Evolutionary conservation across 352 stramenopile species (phyloP).

Genomic region (Pythium angustatum): DNA sequence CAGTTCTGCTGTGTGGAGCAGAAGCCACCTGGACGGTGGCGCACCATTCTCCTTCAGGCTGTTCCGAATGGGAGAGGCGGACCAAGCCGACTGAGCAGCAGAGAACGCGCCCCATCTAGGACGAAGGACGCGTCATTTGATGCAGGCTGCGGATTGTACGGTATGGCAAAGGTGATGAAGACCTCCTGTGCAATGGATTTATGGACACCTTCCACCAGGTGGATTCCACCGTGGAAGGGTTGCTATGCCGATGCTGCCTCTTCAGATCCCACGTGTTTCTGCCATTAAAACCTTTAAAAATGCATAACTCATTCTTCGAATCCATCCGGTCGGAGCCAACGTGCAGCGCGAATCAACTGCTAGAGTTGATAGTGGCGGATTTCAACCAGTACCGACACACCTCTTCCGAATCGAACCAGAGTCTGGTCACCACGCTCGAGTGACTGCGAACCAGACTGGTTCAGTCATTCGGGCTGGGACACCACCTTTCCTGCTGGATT

Average conservation of each 20-base stretch:
- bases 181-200: neutral
- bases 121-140: too few species aligned
- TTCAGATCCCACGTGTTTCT: constrained; percentile 3
- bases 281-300: neutral
- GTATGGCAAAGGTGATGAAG: neutral
- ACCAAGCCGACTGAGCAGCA: too few species aligned
- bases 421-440: too few species aligned
- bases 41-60: too few species aligned
- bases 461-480: too few species aligned
- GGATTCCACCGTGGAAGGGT: too few species aligned
- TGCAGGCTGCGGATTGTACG: too few species aligned
- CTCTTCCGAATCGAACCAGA: neutral
- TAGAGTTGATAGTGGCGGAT: neutral
- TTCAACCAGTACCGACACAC: neutral
- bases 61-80: too few species aligned
- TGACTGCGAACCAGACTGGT: too few species aligned
- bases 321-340: neutral
- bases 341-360: neutral
- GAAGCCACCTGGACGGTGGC: too few species aligned
- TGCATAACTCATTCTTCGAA: neutral
- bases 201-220: neutral
- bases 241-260: neutral
- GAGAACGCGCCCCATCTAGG: too few species aligned
- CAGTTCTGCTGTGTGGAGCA: too few species aligned
- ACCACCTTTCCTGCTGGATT: neutral